Evolutionary conservation across 225 moss, liverwort and hornwort genomes (phyloP), one percentile per base, ranked within the genome.

Genomic region (Takakia lepidozioides): DNA sequence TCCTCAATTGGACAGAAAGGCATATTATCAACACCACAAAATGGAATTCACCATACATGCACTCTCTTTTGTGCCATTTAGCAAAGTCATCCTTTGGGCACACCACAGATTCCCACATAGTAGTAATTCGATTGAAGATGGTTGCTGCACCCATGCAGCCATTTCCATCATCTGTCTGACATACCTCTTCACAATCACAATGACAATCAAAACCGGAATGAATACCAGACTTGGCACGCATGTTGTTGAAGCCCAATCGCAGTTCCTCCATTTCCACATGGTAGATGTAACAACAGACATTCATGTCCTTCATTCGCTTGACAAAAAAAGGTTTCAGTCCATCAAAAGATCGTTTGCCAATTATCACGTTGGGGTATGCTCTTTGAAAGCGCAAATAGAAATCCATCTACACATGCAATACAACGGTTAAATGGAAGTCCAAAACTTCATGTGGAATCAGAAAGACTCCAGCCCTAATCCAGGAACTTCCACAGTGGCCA

Each of bases 21-120:
- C 19, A 46, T 16, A 6, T 10, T 21, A 21, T 46, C 46, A 8
- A 46, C 46, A 16, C 46, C 25, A 46, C 46, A 46, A 46, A 23
- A 2, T 21, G 16, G 2, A 8, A 46, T 8, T 24, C 23, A 17
- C 46, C 46, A 46, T 2, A 26, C 10, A 26, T 21, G n/a, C 6
- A 46, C 19, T 46, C 23, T n/a, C n/a, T n/a, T n/a, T n/a, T n/a
- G n/a, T n/a, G n/a, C n/a, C 24, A 46, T 2, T 21, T 3, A 9
- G 8, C 20, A 14, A 46, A 46, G 7, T 22, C 22, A 8, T 9
- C 19, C 10, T 14, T 2, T 46, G 22, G 23, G 6, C 25, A 46
- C 7, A 46, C 16, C 13, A 46, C 20, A 21, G 25, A 4, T 20
- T 46, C 22, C 22, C 10, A 7, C 11, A 46, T 0, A 13, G 7